phyloP scores from a whole-genome alignment of 148 eudicot species.

The Drosera capensis region DNA sequence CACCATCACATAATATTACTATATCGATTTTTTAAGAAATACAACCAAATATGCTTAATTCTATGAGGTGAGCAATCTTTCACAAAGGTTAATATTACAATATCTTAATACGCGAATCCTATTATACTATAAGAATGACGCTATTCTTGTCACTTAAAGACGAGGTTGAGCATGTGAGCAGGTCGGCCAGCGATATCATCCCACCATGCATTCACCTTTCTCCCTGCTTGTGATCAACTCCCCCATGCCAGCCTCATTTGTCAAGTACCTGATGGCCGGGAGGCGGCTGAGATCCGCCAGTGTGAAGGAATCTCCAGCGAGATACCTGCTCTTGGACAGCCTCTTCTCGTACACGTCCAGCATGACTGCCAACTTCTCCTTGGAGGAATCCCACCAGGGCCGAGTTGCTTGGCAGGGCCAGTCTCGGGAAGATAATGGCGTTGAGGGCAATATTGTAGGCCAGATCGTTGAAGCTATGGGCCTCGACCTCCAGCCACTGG shows the following conservation, averaged over 20 bases:
- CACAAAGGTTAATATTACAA: too few relatives aligned
- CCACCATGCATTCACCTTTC: slow-evolving; percentile 53
- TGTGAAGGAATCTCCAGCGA: slow-evolving; percentile 46
- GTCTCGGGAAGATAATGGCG: slow-evolving; percentile 34
- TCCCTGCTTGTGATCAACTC: slow-evolving; percentile 25
- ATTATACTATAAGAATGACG: too few relatives aligned
- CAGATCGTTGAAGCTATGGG: slow-evolving; percentile 46
- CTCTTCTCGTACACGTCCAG: slow-evolving; percentile 48
- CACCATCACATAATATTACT: too few relatives aligned
- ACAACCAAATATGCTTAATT: too few relatives aligned
- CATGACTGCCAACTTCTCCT: slow-evolving; percentile 37
- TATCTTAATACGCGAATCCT: too few relatives aligned
- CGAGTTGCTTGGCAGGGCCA: slow-evolving; percentile 28
- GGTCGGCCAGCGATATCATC: slow-evolving; percentile 45
- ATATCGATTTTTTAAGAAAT: too few relatives aligned
- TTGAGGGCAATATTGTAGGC: slow-evolving; percentile 41
- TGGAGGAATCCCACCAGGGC: slow-evolving; percentile 20
- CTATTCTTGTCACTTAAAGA: too few relatives aligned
- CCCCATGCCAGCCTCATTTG: slow-evolving; percentile 30
- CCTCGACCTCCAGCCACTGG: slow-evolving; percentile 69
- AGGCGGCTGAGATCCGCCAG: slow-evolving; percentile 57
- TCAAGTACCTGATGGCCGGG: slow-evolving; percentile 29
- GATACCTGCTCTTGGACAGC: slow-evolving; percentile 28
- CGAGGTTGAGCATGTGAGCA: too few relatives aligned
- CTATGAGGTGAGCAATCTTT: too few relatives aligned